Evolutionary conservation across 768 basidiomycete species (phyloP).

Genomic region (Lactifluus rugatus): DNA sequence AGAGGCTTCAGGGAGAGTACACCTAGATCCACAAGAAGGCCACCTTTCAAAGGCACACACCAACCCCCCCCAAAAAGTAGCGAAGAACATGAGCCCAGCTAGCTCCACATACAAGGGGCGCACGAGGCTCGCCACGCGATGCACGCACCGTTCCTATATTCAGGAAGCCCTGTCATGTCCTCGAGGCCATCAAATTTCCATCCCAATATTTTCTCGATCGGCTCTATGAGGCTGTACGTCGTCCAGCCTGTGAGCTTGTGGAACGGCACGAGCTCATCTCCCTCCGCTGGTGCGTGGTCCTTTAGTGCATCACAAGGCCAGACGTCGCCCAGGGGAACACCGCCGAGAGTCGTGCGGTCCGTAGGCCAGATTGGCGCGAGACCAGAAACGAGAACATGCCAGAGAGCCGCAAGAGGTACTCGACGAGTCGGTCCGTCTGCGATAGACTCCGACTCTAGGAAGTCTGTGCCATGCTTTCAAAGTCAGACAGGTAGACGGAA

Average conservation of each 20-base stretch:
- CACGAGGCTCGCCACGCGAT: constrained; percentile 9
- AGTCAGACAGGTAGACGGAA: constrained; percentile 1
- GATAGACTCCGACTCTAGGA: constrained; percentile 49
- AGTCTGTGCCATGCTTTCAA: constrained; percentile 37
- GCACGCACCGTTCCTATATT: constrained; percentile 81
- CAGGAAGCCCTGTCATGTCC: constrained; percentile 86
- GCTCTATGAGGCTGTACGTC: constrained; percentile 81
- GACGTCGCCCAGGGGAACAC: constrained; percentile 77
- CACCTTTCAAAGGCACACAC: constrained; percentile 40
- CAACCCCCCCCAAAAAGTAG: not conserved
- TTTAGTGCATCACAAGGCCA: constrained; percentile 71
- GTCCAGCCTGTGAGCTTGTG: constrained; percentile 96
- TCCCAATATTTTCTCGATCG: constrained; percentile 61
- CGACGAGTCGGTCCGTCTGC: constrained; percentile 31
- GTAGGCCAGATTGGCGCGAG: constrained; percentile 85
- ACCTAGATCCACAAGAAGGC: constrained; percentile 77
- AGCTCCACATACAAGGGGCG: not conserved
- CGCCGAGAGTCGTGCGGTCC: constrained; percentile 55
- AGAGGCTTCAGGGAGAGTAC: constrained; percentile 59
- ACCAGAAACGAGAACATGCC: constrained; percentile 74
- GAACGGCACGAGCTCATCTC: constrained; percentile 79
- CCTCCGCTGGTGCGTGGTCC: constrained; percentile 30
- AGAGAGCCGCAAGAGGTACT: constrained; percentile 68
- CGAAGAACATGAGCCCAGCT: not conserved
- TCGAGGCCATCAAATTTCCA: constrained; percentile 80